These are phyloP conservation scores for Teratosphaeria gauchensis DNA, from an alignment of 2,329 filamentous ascomycete species.

Conservation along the genomic window DNA sequence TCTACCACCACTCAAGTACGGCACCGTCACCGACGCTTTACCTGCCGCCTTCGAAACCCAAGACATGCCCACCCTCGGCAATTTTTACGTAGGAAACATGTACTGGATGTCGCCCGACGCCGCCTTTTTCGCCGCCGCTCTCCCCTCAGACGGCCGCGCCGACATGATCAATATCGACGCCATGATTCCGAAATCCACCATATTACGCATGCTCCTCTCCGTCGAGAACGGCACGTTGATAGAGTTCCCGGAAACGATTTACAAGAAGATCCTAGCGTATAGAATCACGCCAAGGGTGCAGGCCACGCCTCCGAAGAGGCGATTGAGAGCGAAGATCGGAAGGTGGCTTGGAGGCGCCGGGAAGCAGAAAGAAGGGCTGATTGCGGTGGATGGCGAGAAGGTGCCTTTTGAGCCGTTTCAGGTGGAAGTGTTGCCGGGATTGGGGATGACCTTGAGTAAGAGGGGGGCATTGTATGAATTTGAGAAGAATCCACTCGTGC, in stretches of 20 bases:
- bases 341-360: constrained; percentile 22
- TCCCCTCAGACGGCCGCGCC: constrained; percentile 74
- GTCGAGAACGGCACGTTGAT: constrained; percentile 70
- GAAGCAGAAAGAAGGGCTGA: constrained; percentile 62
- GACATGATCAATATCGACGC: constrained; percentile 77
- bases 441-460: constrained; percentile 79
- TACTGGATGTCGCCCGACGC: constrained; percentile 78
- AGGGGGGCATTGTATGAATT: constrained; percentile 62
- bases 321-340: constrained; percentile 14
- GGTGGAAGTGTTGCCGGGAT: constrained; percentile 71
- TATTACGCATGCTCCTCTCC: constrained; percentile 59
- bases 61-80: constrained; percentile 69
- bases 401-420: constrained; percentile 85
- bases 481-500: constrained; percentile 4
- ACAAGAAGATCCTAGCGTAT: constrained; percentile 81
- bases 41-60: constrained; percentile 68
- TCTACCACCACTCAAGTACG: constrained; percentile 59
- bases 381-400: constrained; percentile 87
- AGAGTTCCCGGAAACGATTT: constrained; percentile 65
- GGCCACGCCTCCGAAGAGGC: constrained; percentile 3
- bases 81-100: constrained; percentile 94
- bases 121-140: constrained; percentile 77
- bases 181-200: constrained; percentile 56
- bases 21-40: constrained; percentile 66
- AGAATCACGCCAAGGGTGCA: constrained; percentile 57